Evolutionary conservation across 371 early-diverging fungal genomes (phyloP), one percentile per base, ranked within the genome.

Genomic region (Lichtheimia ornata): DNA sequence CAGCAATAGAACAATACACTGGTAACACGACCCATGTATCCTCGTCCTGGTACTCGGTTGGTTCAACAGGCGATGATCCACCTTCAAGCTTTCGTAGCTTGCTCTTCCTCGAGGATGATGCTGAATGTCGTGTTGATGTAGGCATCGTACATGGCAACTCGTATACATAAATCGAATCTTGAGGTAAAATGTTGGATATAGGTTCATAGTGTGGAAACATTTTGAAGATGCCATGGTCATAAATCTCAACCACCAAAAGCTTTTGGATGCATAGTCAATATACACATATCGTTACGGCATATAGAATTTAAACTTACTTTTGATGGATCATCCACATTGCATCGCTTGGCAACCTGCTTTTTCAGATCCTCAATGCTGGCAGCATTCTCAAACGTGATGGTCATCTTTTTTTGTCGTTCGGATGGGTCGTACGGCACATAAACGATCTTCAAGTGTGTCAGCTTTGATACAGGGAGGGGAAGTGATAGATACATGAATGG

Each of bases 401-500:
- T 67, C 42, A 78, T 60, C 0, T 64, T 62, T 15, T 70, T 59
- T 1, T 74, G 56, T 20, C 64, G 62, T 13, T 76, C 54, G 5
- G 76, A 70, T 0, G 83, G 77, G 43, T 83, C 77, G 49, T 84
- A 83, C 0, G 87, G 85, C 1, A 88, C 81, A 66, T 79, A 87
- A 0, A 73, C 68, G 17, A 88, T 51, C 7, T 65, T 70, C 14
- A 80, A 73, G n/a, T 75, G 69, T 63, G 63, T 70, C 50, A 77
- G 70, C 62, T 83, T 84, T 55, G 71, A 70, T 25, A 82, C 75
- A 0, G 88, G 89, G 9, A 88, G 59, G 7, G 88, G 87, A 30
- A 87, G 59, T 20, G 84, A 84, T n/a, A 87, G 65, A 58, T 83
- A 85, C 86, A 85, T 85, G 70, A 87, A 88, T 0, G 90, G 90